Base-by-base conservation (phyloP, 1,284 basidiomycete species). In the Cryptococcus floricola region DNA sequence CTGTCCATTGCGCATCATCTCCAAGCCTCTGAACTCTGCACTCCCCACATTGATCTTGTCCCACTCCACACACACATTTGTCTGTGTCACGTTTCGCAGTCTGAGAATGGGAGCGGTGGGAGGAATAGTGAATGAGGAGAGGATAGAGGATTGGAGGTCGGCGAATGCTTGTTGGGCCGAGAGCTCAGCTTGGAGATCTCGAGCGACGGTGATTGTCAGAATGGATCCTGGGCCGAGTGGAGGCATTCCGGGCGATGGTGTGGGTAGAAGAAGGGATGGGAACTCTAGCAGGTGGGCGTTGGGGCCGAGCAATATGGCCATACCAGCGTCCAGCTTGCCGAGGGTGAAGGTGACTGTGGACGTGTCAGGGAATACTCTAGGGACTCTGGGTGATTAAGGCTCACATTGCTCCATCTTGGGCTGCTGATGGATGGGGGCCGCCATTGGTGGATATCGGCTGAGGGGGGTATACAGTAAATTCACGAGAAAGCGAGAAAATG, bases 261-360 rank as follows among this genome's bases (percentile, higher is more conserved):
- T 67, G 7, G 92, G 93, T 12, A 97, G 80, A 1, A 97, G 82
- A 27, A 97, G 81, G 0, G 93, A 96, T 1, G 93, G 93, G 73
- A 97, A 97, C 76, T 97, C 93, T 69, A 97, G 94, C 38, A 95
- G 81, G 70, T 96, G 92, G 5, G 91, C 91, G 45, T 91, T 84
- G 71, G 93, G 90, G 7, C 91, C 91, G 5, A 95, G 83, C 9
- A 95, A 83, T 63, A 94, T 94, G 1, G 68, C 67, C 77, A 78
- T 78, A 9, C 77, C 76, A 19, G 77, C 77, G 60, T 78, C 85
- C 39, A 87, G 82, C 77, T 87, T 87, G 45, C 86, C 86, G 10
- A 87, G 82, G 0, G 86, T 87, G 60, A 87, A 87, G 16, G 81
- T 87, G 63, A 77, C 73, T 73, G 48, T 3, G n/a, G 25, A 13